Base-by-base conservation (phyloP, 805 yeast species). In the Maudiozyma turicensis region DNA sequence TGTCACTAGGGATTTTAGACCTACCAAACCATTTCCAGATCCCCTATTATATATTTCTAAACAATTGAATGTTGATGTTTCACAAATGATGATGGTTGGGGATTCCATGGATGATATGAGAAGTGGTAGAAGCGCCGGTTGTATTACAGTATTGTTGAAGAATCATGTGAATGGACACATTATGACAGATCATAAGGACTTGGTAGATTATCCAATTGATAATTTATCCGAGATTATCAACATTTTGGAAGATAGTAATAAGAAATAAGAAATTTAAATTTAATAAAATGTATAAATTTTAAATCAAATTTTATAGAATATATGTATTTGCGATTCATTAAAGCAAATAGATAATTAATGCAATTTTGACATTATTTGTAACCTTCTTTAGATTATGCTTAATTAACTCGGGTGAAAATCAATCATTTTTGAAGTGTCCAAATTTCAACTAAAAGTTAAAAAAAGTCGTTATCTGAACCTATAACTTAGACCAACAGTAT, bases 61-160 rank as follows among this genome's bases (percentile, higher is more conserved):
- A 38, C 46, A 56, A 3, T 77, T 84, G 81, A 70, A 69, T 1
- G 45, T 75, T 14, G 55, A 62, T 1, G 77, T 84, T 0, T 54
- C 63, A 14, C 68, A 75, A 39, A 52, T 82, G 32, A 59, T 82
- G 6, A 83, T 83, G 89, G 84, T 83, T 13, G 90, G 90, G 10
- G 89, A 83, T 59, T 82, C 88, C 0, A 63, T 70, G 40, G 89
- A 83, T 62, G 90, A 83, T 57, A 78, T 83, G 80, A 65, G 57
- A 40, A 77, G 85, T 32, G 89, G 87, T 3, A 60, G 70, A 32
- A 55, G 67, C n/a, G 88, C 89, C 1, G 88, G 88, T 0, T 75
- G 77, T 41, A 67, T 73, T 2, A 75, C 86, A 0, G 68, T 82
- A 3, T 65, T 83, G 46, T 63, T 83, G 40, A 72, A 69, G 42